A percentile compares a stretch with the other conserved stretches of the same genome.
phyloP scores from a whole-genome alignment of 805 yeast genomes.

The Vanderwaltozyma polyspora region DNA sequence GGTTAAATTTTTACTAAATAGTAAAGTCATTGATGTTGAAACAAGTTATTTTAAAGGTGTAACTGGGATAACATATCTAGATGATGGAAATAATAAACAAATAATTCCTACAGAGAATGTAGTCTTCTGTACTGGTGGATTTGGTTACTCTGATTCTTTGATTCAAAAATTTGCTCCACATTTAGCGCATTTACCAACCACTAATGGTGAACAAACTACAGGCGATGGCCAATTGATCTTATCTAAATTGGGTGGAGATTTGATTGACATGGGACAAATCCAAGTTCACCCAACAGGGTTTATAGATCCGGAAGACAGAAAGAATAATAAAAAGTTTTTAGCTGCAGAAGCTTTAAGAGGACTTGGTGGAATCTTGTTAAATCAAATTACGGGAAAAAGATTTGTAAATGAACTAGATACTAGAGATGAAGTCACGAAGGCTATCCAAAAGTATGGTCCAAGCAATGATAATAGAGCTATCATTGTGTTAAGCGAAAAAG shows the following conservation, averaged over 20 bases:
- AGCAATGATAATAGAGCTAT: slow-evolving; percentile 24
- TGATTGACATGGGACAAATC: slow-evolving; percentile 47
- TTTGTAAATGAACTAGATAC: slow-evolving; percentile 45
- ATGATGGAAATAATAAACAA: slow-evolving; percentile 17
- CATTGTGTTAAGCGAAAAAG: slow-evolving; percentile 33
- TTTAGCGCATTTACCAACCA: slow-evolving; percentile 36
- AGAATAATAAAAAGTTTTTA: slow-evolving; percentile 38
- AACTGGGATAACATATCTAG: slow-evolving; percentile 33
- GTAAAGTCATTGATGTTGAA: slow-evolving; percentile 29
- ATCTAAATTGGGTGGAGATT: slow-evolving; percentile 35
- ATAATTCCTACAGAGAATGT: slow-evolving; percentile 28
- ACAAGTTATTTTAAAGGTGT: slow-evolving; percentile 25
- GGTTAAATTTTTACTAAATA: slow-evolving; percentile 30
- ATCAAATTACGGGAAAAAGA: slow-evolving; percentile 34
- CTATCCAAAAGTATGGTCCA: slow-evolving; percentile 27
- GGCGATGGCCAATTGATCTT: slow-evolving; percentile 51
- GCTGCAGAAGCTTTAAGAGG: slow-evolving; percentile 55
- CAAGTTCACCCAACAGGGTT: slow-evolving; percentile 59
- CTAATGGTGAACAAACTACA: slow-evolving; percentile 44
- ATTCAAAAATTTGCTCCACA: slow-evolving; percentile 38
- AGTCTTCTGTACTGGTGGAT: slow-evolving; percentile 52
- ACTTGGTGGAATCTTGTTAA: slow-evolving; percentile 43
- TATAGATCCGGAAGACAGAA: slow-evolving; percentile 33
- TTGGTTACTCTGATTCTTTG: slow-evolving; percentile 31
- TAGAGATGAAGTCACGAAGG: slow-evolving; percentile 41